Evolutionary conservation across 306 rosid genomes (phyloP).

Genomic region (Canavalia gladiata): DNA sequence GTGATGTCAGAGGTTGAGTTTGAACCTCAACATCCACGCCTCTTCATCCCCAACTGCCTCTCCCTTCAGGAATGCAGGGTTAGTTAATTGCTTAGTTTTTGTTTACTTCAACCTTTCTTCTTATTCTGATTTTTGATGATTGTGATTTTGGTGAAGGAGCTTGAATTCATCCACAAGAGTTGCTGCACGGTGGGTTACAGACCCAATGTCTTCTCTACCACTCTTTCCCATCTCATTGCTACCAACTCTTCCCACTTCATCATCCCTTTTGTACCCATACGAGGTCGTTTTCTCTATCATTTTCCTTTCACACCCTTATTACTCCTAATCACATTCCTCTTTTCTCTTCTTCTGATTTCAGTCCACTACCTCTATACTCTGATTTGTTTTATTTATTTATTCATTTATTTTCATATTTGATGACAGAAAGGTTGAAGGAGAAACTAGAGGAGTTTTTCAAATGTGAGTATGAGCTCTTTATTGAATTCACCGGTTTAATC

Average conservation of each 20-base stretch:
- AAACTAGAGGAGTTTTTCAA: constrained; percentile 86
- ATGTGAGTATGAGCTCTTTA: constrained; percentile 79
- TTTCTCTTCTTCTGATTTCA: too few relatives aligned
- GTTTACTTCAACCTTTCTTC: not conserved
- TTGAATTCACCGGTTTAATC: constrained; percentile 94
- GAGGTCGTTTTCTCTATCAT: constrained; percentile 53
- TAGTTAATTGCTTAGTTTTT: not conserved
- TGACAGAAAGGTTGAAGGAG: constrained; percentile 88
- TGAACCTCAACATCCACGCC: constrained; percentile 54
- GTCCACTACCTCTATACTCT: too few relatives aligned
- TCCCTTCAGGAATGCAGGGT: constrained; percentile 64
- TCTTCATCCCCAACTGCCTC: constrained; percentile 62
- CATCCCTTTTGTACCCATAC: constrained; percentile 79
- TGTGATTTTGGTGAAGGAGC: constrained; percentile 54
- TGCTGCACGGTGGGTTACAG: constrained; percentile 88
- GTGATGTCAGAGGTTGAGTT: constrained; percentile 44
- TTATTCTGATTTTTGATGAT: not conserved
- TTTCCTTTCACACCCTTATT: not conserved
- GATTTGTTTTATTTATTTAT: not conserved
- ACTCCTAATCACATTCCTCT: not conserved
- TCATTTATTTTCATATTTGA: constrained; percentile 15
- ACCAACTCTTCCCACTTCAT: constrained; percentile 76
- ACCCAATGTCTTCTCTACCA: constrained; percentile 85
- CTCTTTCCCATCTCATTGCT: constrained; percentile 86
- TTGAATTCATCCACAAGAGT: constrained; percentile 92